phyloP scores from a whole-genome alignment of 331 rosid species.

The Acacia pycnantha region DNA sequence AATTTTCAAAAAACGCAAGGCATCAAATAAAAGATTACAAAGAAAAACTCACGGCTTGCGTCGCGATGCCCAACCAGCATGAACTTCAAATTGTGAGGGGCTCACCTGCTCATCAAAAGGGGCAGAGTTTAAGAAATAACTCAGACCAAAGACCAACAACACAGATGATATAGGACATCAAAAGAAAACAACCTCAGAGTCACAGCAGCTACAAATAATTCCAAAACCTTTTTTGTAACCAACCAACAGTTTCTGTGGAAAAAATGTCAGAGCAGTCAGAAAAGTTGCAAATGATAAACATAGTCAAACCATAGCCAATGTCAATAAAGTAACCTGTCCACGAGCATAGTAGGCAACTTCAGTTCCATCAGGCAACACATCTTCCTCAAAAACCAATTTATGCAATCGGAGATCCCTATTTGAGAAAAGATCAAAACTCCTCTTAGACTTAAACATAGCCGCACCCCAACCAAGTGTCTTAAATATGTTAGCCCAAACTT shows the following conservation, averaged over 20 bases:
- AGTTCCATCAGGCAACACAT: slow-evolving; percentile 79
- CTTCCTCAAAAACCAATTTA: slow-evolving; percentile 83
- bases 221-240: slow-evolving; percentile 80
- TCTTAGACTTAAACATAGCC: neutral
- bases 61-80: slow-evolving; percentile 94
- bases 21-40: slow-evolving; percentile 12
- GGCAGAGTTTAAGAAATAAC: neutral
- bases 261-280: slow-evolving; percentile 33
- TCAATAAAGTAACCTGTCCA: slow-evolving; percentile 61
- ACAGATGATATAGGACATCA: neutral
- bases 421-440: neutral
- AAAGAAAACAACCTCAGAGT: slow-evolving; percentile 46
- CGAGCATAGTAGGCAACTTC: slow-evolving; percentile 74
- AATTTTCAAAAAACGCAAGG: neutral
- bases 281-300: slow-evolving; percentile 12
- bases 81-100: slow-evolving; percentile 91
- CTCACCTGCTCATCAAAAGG: slow-evolving; percentile 61
- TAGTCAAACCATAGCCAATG: neutral
- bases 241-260: slow-evolving; percentile 61
- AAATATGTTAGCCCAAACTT: slow-evolving; percentile 20
- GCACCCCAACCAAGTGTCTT: neutral
- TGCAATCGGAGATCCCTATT: slow-evolving; percentile 86
- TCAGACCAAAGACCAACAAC: neutral
- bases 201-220: slow-evolving; percentile 77
- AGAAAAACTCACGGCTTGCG: slow-evolving; percentile 92